Percentiles rank a stretch among this genome's conserved stretches.
phyloP scores from a whole-genome alignment of 192 early-diverging fungal genomes.

The Coemansia pectinata region DNA sequence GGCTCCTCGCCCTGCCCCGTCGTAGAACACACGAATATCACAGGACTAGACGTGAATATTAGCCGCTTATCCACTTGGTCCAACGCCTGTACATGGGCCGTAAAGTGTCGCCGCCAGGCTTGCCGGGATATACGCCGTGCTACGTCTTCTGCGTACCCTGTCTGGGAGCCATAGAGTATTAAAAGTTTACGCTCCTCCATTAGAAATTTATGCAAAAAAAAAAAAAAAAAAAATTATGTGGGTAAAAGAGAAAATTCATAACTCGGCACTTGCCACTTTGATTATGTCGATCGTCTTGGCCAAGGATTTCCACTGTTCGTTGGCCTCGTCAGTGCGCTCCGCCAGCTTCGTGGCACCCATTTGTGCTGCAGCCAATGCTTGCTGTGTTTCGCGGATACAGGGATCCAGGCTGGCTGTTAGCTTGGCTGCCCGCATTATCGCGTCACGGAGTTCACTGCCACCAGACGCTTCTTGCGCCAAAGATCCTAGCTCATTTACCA shows the following conservation, averaged over 20 bases:
- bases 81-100: conserved; percentile 65
- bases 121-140: conserved; percentile 82
- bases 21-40: conserved; percentile 86
- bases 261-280: conserved; percentile 33
- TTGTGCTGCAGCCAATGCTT: conserved; percentile 29
- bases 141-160: conserved; percentile 89
- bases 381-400: conserved; percentile 41
- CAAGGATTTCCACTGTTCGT: conserved; percentile 38
- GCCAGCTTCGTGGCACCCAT: conserved; percentile 13
- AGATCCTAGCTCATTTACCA: conserved; percentile 26
- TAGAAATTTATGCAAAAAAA: not conserved
- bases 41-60: conserved; percentile 5
- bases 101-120: conserved; percentile 74
- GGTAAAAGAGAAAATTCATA: conserved; percentile 5
- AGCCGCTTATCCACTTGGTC: conserved; percentile 71
- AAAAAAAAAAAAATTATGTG: not conserved
- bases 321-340: conserved; percentile 20
- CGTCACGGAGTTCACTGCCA: conserved; percentile 44
- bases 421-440: conserved; percentile 30
- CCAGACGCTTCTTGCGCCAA: conserved; percentile 47
- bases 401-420: conserved; percentile 38
- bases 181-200: conserved; percentile 51
- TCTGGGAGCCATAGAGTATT: conserved; percentile 91
- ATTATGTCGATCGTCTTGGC: conserved; percentile 45
- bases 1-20: conserved; percentile 94